phyloP scores from a whole-genome alignment of 352 stramenopile species.

The Halophytophthora polymorphica region DNA sequence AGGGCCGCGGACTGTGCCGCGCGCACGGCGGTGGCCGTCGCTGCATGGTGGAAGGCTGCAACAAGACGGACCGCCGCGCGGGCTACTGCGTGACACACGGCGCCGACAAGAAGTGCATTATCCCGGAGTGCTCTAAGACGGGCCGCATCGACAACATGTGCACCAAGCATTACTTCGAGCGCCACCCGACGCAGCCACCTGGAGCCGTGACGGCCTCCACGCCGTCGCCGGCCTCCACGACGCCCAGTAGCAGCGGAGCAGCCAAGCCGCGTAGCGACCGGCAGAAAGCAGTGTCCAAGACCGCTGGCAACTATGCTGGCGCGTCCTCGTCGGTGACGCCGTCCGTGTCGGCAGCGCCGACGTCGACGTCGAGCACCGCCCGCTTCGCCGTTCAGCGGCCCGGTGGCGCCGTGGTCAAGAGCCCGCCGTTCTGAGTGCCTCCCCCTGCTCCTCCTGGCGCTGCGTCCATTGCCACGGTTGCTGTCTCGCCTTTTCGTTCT shows the following conservation, averaged over 20 bases:
- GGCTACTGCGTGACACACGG: slow-evolving; percentile 82
- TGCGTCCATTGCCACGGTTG: slow-evolving; percentile 11
- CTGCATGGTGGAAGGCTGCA: slow-evolving; percentile 83
- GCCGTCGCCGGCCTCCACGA: slow-evolving; percentile 31
- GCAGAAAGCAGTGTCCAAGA: slow-evolving; percentile 25
- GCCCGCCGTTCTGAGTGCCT: slow-evolving; percentile 26
- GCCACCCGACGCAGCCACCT: slow-evolving; percentile 49
- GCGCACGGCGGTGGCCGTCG: slow-evolving; percentile 74
- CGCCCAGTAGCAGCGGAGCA: slow-evolving; percentile 31
- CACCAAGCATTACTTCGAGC: slow-evolving; percentile 85
- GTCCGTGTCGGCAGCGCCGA: slow-evolving; percentile 2
- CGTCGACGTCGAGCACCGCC: not conserved
- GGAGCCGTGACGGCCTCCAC: slow-evolving; percentile 28
- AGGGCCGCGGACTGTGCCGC: slow-evolving; percentile 77
- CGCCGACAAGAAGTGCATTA: slow-evolving; percentile 78
- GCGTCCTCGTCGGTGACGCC: slow-evolving; percentile 24
- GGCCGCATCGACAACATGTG: slow-evolving; percentile 81
- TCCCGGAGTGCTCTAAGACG: slow-evolving; percentile 80
- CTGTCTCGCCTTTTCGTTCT: slow-evolving; percentile 19
- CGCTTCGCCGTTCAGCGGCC: slow-evolving; percentile 17
- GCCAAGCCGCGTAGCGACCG: slow-evolving; percentile 32
- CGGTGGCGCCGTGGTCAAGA: slow-evolving; percentile 20
- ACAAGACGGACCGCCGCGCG: slow-evolving; percentile 77
- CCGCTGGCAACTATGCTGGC: slow-evolving; percentile 20
- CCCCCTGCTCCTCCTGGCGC: not conserved